These are phyloP conservation scores for Beta lomatogona DNA, from an alignment of 179 eudicot genomes.

Conservation along the genomic window DNA sequence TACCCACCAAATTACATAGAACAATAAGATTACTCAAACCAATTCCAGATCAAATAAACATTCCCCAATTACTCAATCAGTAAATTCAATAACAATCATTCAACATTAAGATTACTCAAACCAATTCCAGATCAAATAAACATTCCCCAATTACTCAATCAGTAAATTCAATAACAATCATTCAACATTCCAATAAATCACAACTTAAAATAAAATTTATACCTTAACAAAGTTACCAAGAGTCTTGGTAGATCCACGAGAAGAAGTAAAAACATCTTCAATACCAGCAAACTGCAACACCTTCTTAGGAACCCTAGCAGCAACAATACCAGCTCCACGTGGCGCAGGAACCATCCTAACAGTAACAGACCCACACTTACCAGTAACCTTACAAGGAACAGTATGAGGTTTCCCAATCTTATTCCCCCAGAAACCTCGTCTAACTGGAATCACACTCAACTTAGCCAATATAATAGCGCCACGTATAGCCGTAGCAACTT, in stretches of 20 bases:
- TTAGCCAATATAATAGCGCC: slow-evolving; percentile 68
- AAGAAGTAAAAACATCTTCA: slow-evolving; percentile 76
- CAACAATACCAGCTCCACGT: slow-evolving; percentile 73
- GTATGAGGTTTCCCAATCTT: slow-evolving; percentile 73
- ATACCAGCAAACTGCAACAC: slow-evolving; percentile 80
- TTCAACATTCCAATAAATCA: neutral
- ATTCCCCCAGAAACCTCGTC: slow-evolving; percentile 78
- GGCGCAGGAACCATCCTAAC: slow-evolving; percentile 79
- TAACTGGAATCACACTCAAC: slow-evolving; percentile 61
- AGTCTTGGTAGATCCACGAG: slow-evolving; percentile 78
- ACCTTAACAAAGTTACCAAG: slow-evolving; percentile 81
- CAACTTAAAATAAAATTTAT: neutral
- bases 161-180: neutral
- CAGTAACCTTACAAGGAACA: slow-evolving; percentile 70
- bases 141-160: neutral
- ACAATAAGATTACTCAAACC: too few species aligned
- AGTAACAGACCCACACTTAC: slow-evolving; percentile 70
- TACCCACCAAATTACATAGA: too few species aligned
- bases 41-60: neutral
- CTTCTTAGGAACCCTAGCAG: slow-evolving; percentile 82
- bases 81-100: neutral
- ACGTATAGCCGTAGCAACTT: slow-evolving; percentile 71
- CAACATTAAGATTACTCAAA: too few species aligned
- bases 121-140: neutral
- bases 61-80: neutral